A percentile compares a stretch with the other conserved stretches of the same genome.
Evolutionary conservation across 2,329 filamentous ascomycete genomes (phyloP).

Genomic region (Cercospora sp.): DNA sequence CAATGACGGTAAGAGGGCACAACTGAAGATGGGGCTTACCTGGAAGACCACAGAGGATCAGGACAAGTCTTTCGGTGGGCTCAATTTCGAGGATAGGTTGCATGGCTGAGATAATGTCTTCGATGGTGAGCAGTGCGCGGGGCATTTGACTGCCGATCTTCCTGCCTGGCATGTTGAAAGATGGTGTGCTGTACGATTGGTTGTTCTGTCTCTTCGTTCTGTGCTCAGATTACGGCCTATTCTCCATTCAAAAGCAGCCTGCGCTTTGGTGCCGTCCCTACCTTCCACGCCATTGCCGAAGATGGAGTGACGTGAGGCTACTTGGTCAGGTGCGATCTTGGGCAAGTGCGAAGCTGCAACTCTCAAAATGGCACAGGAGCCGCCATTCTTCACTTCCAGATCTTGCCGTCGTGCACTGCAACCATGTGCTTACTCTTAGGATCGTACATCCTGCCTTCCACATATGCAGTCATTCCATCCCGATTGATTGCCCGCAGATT

Average conservation of each 20-base stretch:
- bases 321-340: background rate
- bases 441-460: constrained; percentile 27
- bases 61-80: background rate
- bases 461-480: constrained; percentile 27
- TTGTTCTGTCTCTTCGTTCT: background rate
- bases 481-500: constrained; percentile 25
- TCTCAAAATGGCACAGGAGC: background rate
- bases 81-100: background rate
- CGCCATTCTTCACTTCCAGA: constrained; percentile 21
- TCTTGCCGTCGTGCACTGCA: constrained; percentile 27
- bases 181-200: background rate
- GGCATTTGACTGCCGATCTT: background rate
- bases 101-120: background rate
- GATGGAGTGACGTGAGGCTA: background rate
- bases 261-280: background rate
- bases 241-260: background rate
- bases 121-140: background rate
- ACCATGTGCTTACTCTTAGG: constrained; percentile 23
- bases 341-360: background rate
- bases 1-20: background rate
- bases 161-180: background rate
- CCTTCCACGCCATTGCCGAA: background rate
- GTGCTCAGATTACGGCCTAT: background rate
- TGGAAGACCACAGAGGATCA: background rate
- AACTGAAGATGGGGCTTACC: background rate